Conservation (phyloP, 1,139 yeast species). For the Candida sojae region DNA sequence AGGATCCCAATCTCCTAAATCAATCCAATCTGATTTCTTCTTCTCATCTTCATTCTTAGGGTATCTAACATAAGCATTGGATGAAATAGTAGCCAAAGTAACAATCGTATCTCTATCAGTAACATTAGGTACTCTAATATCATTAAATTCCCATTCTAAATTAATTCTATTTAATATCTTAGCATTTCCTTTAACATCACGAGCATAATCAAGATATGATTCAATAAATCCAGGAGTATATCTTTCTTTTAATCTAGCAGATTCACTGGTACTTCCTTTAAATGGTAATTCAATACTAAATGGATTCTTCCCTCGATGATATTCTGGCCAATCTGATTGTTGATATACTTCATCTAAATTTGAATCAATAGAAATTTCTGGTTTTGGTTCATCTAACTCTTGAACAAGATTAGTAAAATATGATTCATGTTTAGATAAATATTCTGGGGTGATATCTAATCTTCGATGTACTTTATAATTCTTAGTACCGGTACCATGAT, state of each 20-base stretch:
- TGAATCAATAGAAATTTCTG: slow-evolving; percentile 11
- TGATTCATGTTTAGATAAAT: slow-evolving; percentile 22
- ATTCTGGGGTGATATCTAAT: slow-evolving; percentile 48
- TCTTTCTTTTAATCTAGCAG: slow-evolving; percentile 56
- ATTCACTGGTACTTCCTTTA: slow-evolving; percentile 20
- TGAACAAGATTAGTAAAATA: slow-evolving; percentile 8
- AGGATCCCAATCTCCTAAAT: slow-evolving; percentile 64
- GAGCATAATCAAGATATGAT: slow-evolving; percentile 61
- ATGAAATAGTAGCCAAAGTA: slow-evolving; percentile 79
- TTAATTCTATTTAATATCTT: slow-evolving; percentile 39
- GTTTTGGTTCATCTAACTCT: slow-evolving; percentile 8
- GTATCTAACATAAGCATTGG: slow-evolving; percentile 83
- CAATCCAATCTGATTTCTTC: slow-evolving; percentile 73
- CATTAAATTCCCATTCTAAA: slow-evolving; percentile 57
- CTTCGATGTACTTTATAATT: slow-evolving; percentile 39
- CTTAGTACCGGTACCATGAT: slow-evolving; percentile 48
- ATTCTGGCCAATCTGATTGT: slow-evolving; percentile 43
- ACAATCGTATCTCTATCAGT: slow-evolving; percentile 72
- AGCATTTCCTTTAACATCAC: slow-evolving; percentile 46
- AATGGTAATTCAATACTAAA: slow-evolving; percentile 41
- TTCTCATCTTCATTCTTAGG: slow-evolving; percentile 66
- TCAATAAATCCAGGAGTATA: slow-evolving; percentile 65
- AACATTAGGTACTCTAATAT: slow-evolving; percentile 67
- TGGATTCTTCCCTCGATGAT: slow-evolving; percentile 39
- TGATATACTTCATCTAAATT: slow-evolving; percentile 28